A percentile compares a stretch with the other conserved stretches of the same genome.
phyloP scores from a whole-genome alignment of 495 filamentous ascomycete species.

The Pseudevernia furfuracea region DNA sequence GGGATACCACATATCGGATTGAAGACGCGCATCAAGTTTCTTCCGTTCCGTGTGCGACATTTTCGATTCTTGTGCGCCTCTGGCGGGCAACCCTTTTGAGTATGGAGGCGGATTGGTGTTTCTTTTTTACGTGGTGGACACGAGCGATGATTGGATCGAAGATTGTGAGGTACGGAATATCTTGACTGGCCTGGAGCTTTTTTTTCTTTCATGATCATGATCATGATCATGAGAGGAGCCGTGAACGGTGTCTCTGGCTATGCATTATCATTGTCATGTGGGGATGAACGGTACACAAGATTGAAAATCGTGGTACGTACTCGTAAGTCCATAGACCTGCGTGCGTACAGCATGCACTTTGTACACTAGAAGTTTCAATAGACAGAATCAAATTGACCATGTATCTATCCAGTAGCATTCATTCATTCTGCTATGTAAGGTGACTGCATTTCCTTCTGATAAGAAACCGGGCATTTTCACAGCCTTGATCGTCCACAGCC shows the following conservation, averaged over 20 bases:
- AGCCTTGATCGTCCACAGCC: background rate
- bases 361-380: background rate
- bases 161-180: background rate
- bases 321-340: too few relatives aligned
- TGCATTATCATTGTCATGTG: background rate
- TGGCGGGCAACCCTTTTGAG: background rate
- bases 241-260: background rate
- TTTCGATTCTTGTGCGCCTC: background rate
- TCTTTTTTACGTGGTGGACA: background rate
- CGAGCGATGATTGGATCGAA: background rate
- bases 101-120: background rate
- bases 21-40: too few relatives aligned
- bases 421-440: background rate
- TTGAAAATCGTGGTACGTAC: background rate
- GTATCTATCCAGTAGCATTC: constrained; percentile 2
- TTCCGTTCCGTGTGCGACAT: background rate
- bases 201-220: background rate
- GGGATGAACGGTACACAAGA: background rate
- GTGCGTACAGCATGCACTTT: background rate
- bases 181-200: background rate
- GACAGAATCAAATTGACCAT: background rate
- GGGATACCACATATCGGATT: too few relatives aligned
- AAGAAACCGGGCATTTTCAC: background rate
- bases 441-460: too few relatives aligned
- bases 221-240: background rate